phyloP scores from a whole-genome alignment of 306 rosid species.

The Ochetophila trinervis region DNA sequence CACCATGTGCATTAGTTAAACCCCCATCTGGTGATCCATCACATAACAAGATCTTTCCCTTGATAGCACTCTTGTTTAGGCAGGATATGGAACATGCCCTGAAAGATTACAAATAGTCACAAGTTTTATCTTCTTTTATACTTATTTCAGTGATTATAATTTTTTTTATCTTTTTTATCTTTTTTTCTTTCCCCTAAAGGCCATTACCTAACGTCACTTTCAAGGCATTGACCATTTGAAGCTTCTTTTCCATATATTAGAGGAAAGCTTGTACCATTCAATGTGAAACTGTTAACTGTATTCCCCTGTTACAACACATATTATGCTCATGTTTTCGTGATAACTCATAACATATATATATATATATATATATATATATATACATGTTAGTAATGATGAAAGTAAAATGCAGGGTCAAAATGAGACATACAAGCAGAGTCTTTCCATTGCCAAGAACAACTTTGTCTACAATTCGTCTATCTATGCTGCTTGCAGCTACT shows the following conservation, averaged over 20 bases:
- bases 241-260: constrained; percentile 18
- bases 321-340: not conserved
- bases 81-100: not conserved
- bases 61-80: constrained; percentile 3
- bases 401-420: not conserved
- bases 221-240: constrained; percentile 4
- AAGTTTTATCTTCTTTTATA: not conserved
- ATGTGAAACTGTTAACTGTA: constrained; percentile 1
- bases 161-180: too few relatives aligned
- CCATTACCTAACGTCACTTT: not conserved
- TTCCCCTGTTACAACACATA: constrained; percentile 23
- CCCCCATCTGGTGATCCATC: not conserved
- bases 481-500: constrained; percentile 44
- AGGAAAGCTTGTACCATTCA: constrained; percentile 24
- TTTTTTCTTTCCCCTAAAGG: too few relatives aligned
- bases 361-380: too few relatives aligned
- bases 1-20: constrained; percentile 18
- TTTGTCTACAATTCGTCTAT: constrained; percentile 25
- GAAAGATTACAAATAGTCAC: not conserved
- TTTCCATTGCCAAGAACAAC: constrained; percentile 38
- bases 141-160: not conserved
- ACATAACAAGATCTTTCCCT: constrained; percentile 42
- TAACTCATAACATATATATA: not conserved
- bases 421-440: constrained; percentile 14
- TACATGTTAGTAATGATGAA: not conserved